phyloP scores from a whole-genome alignment of 192 early-diverging fungal genomes.

The Mortierella alpina region DNA sequence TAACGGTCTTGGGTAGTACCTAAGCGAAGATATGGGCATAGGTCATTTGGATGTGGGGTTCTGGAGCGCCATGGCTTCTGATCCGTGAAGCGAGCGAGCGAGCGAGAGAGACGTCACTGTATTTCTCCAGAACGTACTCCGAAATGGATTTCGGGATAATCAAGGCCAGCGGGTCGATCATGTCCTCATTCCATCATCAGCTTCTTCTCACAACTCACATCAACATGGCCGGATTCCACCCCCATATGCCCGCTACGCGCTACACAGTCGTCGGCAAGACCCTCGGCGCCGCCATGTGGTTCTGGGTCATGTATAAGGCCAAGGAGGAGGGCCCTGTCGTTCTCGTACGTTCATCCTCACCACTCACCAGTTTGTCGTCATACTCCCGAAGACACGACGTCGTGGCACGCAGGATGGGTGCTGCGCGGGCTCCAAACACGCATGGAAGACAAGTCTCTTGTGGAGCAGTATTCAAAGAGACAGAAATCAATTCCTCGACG shows the following conservation, averaged over 20 bases:
- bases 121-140: not conserved
- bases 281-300: conserved; percentile 82
- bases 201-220: conserved; percentile 13
- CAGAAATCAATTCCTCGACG: too few species aligned
- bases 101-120: not conserved
- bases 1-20: too few species aligned
- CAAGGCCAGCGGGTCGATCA: too few species aligned
- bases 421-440: too few species aligned
- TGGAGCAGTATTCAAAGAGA: too few species aligned
- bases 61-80: too few species aligned
- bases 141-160: not conserved
- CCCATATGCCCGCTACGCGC: conserved; percentile 59
- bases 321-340: conserved; percentile 78
- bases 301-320: conserved; percentile 87
- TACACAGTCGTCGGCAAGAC: conserved; percentile 71
- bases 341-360: conserved; percentile 66
- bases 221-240: conserved; percentile 66
- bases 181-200: conserved; percentile 20
- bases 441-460: too few species aligned
- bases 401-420: not conserved
- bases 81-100: too few species aligned
- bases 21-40: too few species aligned
- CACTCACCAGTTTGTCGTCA: not conserved
- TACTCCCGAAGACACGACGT: not conserved
- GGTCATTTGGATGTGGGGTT: too few species aligned